Evolutionary conservation across 495 filamentous ascomycete species (phyloP).

Genomic region (Pyrenopolyporus hunteri): DNA sequence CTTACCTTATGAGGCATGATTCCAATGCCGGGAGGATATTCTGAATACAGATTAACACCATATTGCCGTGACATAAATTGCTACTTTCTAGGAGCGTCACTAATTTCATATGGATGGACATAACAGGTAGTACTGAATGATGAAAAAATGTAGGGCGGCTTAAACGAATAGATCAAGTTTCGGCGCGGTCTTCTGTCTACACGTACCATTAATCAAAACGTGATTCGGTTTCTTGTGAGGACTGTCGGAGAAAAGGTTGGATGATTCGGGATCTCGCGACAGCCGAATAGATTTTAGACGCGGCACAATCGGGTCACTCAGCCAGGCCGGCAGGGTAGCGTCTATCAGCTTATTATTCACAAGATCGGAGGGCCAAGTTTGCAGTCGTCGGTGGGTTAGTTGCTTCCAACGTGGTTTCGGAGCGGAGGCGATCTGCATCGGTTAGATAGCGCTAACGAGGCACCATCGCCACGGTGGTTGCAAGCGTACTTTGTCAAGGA

Average conservation of each 20-base stretch:
- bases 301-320: slow-evolving; percentile 70
- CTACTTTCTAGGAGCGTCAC: not conserved
- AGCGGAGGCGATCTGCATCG: slow-evolving; percentile 56
- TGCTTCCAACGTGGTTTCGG: slow-evolving; percentile 84
- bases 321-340: slow-evolving; percentile 77
- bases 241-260: slow-evolving; percentile 67
- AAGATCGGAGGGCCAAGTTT: slow-evolving; percentile 86
- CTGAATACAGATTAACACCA: slow-evolving; percentile 43
- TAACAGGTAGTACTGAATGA: not conserved
- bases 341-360: slow-evolving; percentile 75
- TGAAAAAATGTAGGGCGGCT: not conserved
- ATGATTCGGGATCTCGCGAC: slow-evolving; percentile 30
- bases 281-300: slow-evolving; percentile 64
- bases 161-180: not conserved
- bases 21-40: slow-evolving; percentile 85
- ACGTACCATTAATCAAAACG: slow-evolving; percentile 75
- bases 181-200: not conserved
- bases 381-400: slow-evolving; percentile 83
- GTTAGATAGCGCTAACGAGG: slow-evolving; percentile 7
- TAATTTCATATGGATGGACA: not conserved
- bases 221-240: slow-evolving; percentile 86
- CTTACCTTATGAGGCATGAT: slow-evolving; percentile 89
- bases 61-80: not conserved
- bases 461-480: not conserved
- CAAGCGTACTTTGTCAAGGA: slow-evolving; percentile 69